phyloP scores from a whole-genome alignment of 1,284 basidiomycete genomes.

The Cerioporus squamosus region DNA sequence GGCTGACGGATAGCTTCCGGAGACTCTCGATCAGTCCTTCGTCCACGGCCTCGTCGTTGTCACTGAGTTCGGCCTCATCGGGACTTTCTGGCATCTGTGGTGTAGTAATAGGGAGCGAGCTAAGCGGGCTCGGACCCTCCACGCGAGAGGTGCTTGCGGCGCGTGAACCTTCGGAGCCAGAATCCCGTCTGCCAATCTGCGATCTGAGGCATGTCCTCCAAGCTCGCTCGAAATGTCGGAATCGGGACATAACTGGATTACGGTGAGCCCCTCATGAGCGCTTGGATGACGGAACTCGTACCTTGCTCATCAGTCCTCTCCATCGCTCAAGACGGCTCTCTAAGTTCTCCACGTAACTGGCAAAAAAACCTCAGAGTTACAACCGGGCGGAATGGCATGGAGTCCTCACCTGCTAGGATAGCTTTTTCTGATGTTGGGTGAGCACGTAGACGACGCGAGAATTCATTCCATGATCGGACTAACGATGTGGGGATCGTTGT shows the following conservation, averaged over 20 bases:
- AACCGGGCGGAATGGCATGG: background rate
- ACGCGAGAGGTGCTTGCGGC: background rate
- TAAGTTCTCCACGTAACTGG: conserved; percentile 72
- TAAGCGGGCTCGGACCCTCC: background rate
- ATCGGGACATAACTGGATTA: background rate
- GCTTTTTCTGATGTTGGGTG: conserved; percentile 58
- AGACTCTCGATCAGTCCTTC: background rate
- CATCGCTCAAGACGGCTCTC: conserved; percentile 72
- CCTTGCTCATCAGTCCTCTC: conserved; percentile 65
- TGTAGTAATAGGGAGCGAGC: background rate
- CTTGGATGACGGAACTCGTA: conserved; percentile 33
- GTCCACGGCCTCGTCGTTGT: background rate
- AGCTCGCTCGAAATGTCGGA: background rate
- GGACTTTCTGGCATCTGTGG: background rate
- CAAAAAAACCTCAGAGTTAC: background rate
- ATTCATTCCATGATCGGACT: conserved; percentile 9
- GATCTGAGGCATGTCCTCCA: too few species aligned
- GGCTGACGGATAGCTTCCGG: background rate
- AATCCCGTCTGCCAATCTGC: too few species aligned
- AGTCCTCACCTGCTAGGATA: conserved; percentile 76
- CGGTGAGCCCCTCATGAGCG: background rate
- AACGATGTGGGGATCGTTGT: conserved; percentile 73
- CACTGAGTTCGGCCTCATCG: background rate
- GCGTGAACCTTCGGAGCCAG: background rate
- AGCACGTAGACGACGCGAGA: background rate